Percentiles rank a stretch among this genome's conserved stretches.
Evolutionary conservation across 73 alveolate genomes (phyloP).

Genomic region (Loxodes magnus): DNA sequence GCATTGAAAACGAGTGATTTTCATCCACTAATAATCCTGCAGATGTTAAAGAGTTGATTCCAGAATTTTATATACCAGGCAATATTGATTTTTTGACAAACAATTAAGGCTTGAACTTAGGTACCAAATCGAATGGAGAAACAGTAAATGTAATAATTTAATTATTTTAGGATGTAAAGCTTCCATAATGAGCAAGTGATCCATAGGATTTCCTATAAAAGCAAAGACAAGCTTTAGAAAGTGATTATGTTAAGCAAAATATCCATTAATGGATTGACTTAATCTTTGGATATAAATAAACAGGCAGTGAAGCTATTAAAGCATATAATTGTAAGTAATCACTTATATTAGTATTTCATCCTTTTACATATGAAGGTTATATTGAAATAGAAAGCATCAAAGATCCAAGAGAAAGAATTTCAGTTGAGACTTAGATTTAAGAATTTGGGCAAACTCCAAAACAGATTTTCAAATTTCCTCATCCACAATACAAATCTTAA

Average conservation of each 20-base stretch:
- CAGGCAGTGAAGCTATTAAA: constrained; percentile 64
- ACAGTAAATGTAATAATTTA: too few species aligned
- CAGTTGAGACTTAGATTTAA: constrained; percentile 79
- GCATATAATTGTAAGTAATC: constrained; percentile 39
- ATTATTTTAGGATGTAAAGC: constrained; percentile 76
- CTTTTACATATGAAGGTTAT: constrained; percentile 83
- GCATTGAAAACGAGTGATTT: constrained; percentile 87
- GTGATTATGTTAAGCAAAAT: constrained; percentile 66
- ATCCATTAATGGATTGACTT: constrained; percentile 93
- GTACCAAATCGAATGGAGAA: constrained; percentile 79
- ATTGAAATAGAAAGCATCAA: constrained; percentile 54
- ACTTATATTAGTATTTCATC: constrained; percentile 86
- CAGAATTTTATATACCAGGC: constrained; percentile 77
- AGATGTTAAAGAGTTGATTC: constrained; percentile 91
- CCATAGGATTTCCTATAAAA: constrained; percentile 76
- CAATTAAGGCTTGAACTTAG: constrained; percentile 66
- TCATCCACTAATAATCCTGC: constrained; percentile 69
- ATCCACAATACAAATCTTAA: constrained; percentile 75
- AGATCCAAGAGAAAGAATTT: constrained; percentile 71
- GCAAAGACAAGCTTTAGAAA: constrained; percentile 61
- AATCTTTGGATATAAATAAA: constrained; percentile 91
- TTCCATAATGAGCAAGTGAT: constrained; percentile 48
- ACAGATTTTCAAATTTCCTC: constrained; percentile 81
- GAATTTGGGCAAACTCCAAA: constrained; percentile 98
- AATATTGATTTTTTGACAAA: constrained; percentile 65